Percentiles rank a stretch among this genome's conserved stretches.
Evolutionary conservation across 345 rosid species (phyloP).

Genomic region (Alliaria petiolata): DNA sequence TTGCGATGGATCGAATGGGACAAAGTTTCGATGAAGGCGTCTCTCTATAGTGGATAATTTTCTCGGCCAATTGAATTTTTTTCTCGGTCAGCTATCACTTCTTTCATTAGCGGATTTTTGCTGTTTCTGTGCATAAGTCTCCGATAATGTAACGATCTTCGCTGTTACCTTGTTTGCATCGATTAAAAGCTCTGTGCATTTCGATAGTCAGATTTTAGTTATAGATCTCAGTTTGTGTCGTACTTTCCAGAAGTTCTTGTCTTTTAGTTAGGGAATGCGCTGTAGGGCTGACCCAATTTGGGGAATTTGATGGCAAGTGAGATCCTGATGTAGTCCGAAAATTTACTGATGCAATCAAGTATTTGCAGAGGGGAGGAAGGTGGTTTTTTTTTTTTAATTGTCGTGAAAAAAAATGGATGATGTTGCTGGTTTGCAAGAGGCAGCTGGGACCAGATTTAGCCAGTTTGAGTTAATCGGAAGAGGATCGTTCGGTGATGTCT

Average conservation of each 20-base stretch:
- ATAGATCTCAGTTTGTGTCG: constrained; percentile 17
- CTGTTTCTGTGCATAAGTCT: background rate
- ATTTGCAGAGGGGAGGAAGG: constrained; percentile 19
- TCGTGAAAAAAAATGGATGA: constrained; percentile 62
- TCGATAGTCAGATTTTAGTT: background rate
- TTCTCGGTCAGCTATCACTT: constrained; percentile 41
- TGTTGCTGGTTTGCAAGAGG: constrained; percentile 72
- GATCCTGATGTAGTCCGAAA: background rate
- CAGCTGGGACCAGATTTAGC: constrained; percentile 76
- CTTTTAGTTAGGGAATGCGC: background rate
- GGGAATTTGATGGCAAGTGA: background rate
- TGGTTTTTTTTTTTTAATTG: background rate
- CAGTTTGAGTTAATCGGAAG: constrained; percentile 86
- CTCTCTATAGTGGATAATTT: constrained; percentile 30
- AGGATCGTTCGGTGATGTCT: constrained; percentile 98
- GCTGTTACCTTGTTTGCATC: constrained; percentile 28
- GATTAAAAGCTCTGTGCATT: constrained; percentile 25
- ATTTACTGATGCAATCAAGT: constrained; percentile 7
- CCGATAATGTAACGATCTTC: background rate
- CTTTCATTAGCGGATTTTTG: background rate
- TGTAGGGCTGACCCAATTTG: constrained; percentile 33
- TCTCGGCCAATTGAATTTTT: background rate
- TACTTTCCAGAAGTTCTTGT: background rate
- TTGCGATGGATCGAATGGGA: background rate
- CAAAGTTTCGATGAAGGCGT: background rate